A percentile compares a stretch with the other conserved stretches of the same genome.
Conservation (phyloP, 1,284 basidiomycete genomes). For the Agroathelia rolfsii region DNA sequence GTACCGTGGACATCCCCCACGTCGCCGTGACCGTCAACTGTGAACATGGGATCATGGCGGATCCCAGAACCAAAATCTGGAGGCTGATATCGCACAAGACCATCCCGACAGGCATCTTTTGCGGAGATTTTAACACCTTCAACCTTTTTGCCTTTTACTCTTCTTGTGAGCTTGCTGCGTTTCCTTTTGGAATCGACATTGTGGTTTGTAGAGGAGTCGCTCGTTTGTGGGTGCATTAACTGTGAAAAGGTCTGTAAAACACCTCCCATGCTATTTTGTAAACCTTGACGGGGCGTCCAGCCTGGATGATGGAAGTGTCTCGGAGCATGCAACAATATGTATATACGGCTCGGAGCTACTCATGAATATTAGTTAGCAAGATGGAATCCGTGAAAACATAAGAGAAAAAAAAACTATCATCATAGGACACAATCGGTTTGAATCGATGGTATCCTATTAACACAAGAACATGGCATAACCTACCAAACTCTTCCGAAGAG, state of each 20-base stretch:
- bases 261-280: too few species aligned
- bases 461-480: constrained; percentile 11
- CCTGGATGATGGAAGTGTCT: constrained; percentile 59
- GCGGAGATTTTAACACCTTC: constrained; percentile 62
- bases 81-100: too few species aligned
- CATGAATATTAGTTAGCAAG: constrained; percentile 1
- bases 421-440: too few species aligned
- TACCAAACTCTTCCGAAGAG: constrained; percentile 54
- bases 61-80: too few species aligned
- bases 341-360: constrained; percentile 58
- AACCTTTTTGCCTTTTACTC: constrained; percentile 26
- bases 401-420: too few species aligned
- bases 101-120: too few species aligned
- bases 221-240: constrained; percentile 31
- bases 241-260: constrained; percentile 20
- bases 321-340: constrained; percentile 61
- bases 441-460: too few species aligned
- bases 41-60: too few species aligned
- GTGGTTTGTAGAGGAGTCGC: constrained; percentile 25
- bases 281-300: constrained; percentile 64
- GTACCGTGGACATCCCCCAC: constrained; percentile 26
- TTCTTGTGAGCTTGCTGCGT: constrained; percentile 11
- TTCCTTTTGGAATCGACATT: constrained; percentile 13
- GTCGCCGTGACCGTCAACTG: too few species aligned
- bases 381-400: constrained; percentile 4